Base-by-base conservation (phyloP, 495 filamentous ascomycete genomes). In the Echria macrotheca region DNA sequence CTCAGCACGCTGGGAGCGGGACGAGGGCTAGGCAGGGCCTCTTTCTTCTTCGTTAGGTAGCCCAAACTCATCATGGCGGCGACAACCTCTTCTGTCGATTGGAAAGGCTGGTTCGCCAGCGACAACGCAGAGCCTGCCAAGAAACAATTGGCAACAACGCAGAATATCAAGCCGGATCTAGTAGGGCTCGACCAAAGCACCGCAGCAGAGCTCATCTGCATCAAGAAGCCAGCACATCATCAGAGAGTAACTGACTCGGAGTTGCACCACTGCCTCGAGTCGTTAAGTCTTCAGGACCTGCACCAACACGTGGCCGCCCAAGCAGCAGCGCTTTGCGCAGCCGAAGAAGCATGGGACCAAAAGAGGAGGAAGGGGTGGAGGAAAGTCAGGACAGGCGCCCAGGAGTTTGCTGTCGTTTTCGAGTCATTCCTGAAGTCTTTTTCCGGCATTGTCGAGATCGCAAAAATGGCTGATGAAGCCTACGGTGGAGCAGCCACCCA, bases 371-470 rank as follows among this genome's bases (percentile, higher is more conserved):
- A 9, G 33, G 46, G 46, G 10, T 48, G 22, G 32, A 23, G 46
- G 22, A 39, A 14, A 17, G 4, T 26, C 11, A 15, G 46, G 3
- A 48, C 46, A 9, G 18, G 14, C 15, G 35, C 35, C 3, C 46
- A 48, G 24, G 36, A 40, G 3, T 48, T 48, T 21, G 25, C 25
- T 9, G 24, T 39, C 4, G 19, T 35, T 1, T 39, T 48, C 6
- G 46, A 48, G 14, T 28, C 18, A 10, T 48, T 48, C 17, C 46
- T 48, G 24, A 39, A 28, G 22, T 8, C 33, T 10, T 48, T 48
- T 29, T 38, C 46, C n/a, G 46, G 46, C 15, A 26, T 48, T 1
- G 33, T 48, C 9, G 46, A 48, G 35, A 22, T 48, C 15, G 46
- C 35, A 17, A 12, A 14, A 5, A 17, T 48, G 24, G 46, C 46